Conservation (phyloP, 2,329 filamentous ascomycete species). For the Orbilia brochopaga region DNA sequence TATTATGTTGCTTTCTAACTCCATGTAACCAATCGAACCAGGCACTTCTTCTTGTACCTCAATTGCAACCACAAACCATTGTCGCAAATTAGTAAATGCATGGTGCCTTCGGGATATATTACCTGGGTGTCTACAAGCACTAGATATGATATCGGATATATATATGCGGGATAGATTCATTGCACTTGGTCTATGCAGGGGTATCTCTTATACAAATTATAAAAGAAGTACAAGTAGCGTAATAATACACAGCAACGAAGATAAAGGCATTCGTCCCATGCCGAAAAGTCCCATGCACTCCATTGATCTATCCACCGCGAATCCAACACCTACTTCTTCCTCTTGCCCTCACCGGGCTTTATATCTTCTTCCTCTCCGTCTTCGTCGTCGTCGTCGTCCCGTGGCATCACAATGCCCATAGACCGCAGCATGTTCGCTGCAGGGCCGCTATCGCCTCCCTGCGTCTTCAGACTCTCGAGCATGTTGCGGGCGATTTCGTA, state of each 20-base stretch:
- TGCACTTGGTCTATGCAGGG: neutral
- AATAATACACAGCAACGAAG: neutral
- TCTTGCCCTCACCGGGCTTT: neutral
- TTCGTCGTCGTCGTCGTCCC: conserved; percentile 71
- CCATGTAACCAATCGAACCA: no score
- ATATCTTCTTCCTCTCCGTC: conserved; percentile 50
- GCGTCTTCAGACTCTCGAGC: conserved; percentile 88
- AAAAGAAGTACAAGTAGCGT: neutral
- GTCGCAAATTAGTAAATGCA: no score
- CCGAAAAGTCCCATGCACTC: neutral
- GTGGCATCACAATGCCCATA: conserved; percentile 81
- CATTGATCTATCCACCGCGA: neutral
- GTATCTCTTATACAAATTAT: conserved; percentile 10
- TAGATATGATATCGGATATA: no score
- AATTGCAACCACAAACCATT: no score
- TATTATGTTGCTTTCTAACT: no score
- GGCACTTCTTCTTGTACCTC: no score
- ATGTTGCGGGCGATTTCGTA: conserved; percentile 89
- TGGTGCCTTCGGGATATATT: no score
- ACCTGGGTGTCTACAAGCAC: no score
- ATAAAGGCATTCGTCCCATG: neutral
- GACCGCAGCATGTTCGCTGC: conserved; percentile 84
- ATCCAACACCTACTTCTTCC: no score
- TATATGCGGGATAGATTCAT: neutral
- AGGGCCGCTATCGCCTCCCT: conserved; percentile 83